phyloP scores from a whole-genome alignment of 2,329 filamentous ascomycete species.

The Xylaria sp. region DNA sequence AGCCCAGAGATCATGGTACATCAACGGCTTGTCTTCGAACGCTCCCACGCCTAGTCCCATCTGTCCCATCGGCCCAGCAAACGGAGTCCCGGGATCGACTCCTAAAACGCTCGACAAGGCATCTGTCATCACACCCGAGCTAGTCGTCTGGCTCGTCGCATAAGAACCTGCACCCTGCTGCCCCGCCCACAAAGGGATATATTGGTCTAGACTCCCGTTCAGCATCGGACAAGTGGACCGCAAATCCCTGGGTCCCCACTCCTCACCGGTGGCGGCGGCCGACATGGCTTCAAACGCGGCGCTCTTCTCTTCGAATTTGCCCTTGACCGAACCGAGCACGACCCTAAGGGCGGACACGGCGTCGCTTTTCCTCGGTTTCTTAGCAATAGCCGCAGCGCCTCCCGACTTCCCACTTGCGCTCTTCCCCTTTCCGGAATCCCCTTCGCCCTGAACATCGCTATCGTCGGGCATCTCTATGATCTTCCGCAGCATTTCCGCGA shows the following conservation, averaged over 20 bases:
- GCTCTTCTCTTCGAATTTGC: conserved; percentile 58
- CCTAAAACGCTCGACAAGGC: conserved; percentile 10
- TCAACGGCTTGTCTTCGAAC: conserved; percentile 29
- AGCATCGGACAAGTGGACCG: conserved; percentile 61
- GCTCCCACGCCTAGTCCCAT: conserved; percentile 16
- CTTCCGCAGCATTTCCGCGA: conserved; percentile 45
- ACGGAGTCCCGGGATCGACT: conserved; percentile 6
- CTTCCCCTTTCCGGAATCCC: conserved; percentile 29
- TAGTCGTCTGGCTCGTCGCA: conserved; percentile 22
- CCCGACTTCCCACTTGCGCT: conserved; percentile 7
- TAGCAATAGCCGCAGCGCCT: background rate
- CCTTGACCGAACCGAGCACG: conserved; percentile 58
- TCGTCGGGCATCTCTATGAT: conserved; percentile 4
- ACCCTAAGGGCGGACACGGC: conserved; percentile 59
- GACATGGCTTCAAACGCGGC: conserved; percentile 48
- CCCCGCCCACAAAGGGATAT: conserved; percentile 59
- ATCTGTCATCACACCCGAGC: conserved; percentile 19
- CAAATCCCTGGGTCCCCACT: conserved; percentile 29
- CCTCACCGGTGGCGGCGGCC: conserved; percentile 30
- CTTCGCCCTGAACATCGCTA: conserved; percentile 2
- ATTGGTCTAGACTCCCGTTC: conserved; percentile 61
- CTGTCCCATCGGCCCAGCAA: conserved; percentile 24
- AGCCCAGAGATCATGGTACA: conserved; percentile 44
- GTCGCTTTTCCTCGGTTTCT: conserved; percentile 50
- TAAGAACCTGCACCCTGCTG: conserved; percentile 40